A percentile compares a stretch with the other conserved stretches of the same genome.
phyloP scores from a whole-genome alignment of 192 early-diverging fungal genomes.

The Geranomyces variabilis region DNA sequence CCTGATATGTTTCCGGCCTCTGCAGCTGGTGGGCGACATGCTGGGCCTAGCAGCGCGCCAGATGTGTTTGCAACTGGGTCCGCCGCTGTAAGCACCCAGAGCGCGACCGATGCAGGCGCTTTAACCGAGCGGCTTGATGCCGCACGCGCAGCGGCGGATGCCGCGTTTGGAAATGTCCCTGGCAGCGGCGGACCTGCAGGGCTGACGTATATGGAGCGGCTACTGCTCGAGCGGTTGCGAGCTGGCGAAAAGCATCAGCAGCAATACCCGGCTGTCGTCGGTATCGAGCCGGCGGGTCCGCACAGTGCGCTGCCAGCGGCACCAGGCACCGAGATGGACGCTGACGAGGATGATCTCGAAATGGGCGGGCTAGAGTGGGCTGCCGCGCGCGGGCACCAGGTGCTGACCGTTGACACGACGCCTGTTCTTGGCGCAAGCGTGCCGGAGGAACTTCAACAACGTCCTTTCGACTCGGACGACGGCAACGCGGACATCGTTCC shows the following conservation, averaged over 20 bases:
- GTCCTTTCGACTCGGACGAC: background rate
- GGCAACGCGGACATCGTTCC: background rate
- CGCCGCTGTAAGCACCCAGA: too few species aligned
- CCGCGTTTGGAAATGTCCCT: background rate
- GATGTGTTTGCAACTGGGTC: too few species aligned
- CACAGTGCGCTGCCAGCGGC: background rate
- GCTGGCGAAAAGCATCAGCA: background rate
- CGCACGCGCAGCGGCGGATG: conserved; percentile 7
- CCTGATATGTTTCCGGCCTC: background rate
- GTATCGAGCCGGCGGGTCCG: background rate
- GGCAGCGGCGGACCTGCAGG: background rate
- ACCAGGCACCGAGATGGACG: background rate
- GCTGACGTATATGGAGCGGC: conserved; percentile 35
- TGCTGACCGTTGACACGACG: background rate
- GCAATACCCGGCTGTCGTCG: background rate
- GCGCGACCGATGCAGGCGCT: too few species aligned
- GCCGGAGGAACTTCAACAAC: background rate
- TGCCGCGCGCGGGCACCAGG: background rate
- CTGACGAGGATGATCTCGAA: conserved; percentile 8
- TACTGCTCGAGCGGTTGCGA: conserved; percentile 27
- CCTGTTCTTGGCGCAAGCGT: background rate
- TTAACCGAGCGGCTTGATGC: too few species aligned
- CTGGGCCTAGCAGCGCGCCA: too few species aligned
- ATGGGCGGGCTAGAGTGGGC: background rate
- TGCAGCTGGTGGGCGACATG: background rate